Evolutionary conservation across 768 basidiomycete species (phyloP), one percentile per base, ranked within the genome.

Genomic region (Sporobolomyces pararoseus): DNA sequence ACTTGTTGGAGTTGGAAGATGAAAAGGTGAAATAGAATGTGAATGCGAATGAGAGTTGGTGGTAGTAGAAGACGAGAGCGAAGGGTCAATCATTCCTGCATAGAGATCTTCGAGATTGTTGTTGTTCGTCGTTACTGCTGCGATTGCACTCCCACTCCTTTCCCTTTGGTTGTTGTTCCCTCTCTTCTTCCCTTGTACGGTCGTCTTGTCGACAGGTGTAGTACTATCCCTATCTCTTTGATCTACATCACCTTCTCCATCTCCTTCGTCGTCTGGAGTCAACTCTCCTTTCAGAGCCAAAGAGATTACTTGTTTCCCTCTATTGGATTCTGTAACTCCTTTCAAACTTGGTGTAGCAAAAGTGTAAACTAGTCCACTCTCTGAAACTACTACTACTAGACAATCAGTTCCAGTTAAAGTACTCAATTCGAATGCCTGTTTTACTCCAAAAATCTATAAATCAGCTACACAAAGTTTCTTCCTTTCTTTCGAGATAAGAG

Each of bases 381-480:
- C 74, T 19, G 49, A 53, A 12, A 75, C 74, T 50, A 75, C 67
- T 10, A 75, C 23, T 34, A 75, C 58, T 34, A 72, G 37, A 49
- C 60, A 63, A 27, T 75, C 60, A 5, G 70, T 75, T 25, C 74
- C 74, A 25, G 74, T 75, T n/a, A 75, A 65, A 1, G 74, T 75
- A n/a, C 52, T 57, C 34, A 75, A 60, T 42, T 75, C 74, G 57
- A 49, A 75, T 5, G 64, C 74, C 73, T 74, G 57, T 6, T 2
- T 2, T 29, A 51, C 58, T 34, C 2, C 14, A 13, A 29, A 12
- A 19, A n/a, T n/a, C n/a, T n/a, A n/a, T 2, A 23, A 4, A 32
- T 63, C 25, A 50, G 39, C 47, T 32, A 42, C 9, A 42, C 39
- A 9, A 9, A 42, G 10, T 42, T 17, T 47, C 50, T 27, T 25